Conservation (phyloP, 352 stramenopile species). For the Peronospora farinosa region DNA sequence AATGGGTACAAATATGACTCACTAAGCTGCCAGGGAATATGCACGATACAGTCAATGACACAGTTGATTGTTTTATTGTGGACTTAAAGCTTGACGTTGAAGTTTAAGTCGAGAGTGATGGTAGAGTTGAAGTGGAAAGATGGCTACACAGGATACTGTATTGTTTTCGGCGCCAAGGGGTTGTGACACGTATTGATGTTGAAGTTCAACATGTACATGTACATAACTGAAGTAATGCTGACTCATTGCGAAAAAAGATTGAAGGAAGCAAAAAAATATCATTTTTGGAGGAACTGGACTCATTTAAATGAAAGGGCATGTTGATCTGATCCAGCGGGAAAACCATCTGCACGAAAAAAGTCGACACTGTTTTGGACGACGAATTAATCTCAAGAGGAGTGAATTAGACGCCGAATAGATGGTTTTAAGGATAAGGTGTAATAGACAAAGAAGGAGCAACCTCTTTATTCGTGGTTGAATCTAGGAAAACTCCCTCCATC, state of each 20-base stretch:
- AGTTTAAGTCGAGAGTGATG: constrained; percentile 14
- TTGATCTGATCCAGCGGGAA: no score
- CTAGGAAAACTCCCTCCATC: constrained; percentile 10
- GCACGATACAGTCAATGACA: no score
- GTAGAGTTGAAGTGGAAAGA: constrained; percentile 17
- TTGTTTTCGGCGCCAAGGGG: no score
- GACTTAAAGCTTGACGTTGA: not conserved
- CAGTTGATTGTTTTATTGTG: no score
- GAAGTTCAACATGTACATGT: not conserved
- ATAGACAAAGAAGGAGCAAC: constrained; percentile 10
- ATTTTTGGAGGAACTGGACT: not conserved
- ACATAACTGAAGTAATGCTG: not conserved
- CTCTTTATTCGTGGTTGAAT: constrained; percentile 13
- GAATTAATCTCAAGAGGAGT: not conserved
- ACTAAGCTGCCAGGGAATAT: no score
- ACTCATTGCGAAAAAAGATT: not conserved
- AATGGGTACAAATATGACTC: no score
- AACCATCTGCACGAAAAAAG: not conserved
- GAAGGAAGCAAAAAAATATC: not conserved
- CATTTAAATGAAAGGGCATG: not conserved
- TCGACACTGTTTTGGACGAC: constrained; percentile 1
- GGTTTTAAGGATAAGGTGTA: constrained; percentile 8
- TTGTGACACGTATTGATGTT: not conserved
- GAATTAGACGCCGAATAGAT: constrained; percentile 4
- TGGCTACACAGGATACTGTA: constrained; percentile 4